A percentile compares a stretch with the other conserved stretches of the same genome.
phyloP scores from a whole-genome alignment of 148 eudicot species.

The Rhododendron williamsianum region DNA sequence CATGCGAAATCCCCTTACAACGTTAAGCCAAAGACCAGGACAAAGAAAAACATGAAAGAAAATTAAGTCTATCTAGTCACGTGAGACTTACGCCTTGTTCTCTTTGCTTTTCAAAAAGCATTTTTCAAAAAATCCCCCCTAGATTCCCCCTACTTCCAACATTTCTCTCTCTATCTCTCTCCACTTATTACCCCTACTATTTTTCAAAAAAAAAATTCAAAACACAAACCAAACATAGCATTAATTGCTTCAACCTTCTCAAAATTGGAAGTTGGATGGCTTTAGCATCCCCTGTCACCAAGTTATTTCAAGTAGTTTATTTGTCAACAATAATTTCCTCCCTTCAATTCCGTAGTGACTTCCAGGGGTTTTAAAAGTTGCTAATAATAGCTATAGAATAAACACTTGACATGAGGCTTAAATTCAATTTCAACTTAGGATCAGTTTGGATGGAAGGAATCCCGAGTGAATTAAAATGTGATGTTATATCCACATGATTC shows the following conservation, averaged over 20 bases:
- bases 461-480: background rate
- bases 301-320: background rate
- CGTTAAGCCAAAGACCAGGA: background rate
- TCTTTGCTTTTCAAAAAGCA: too few species aligned
- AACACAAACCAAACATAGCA: too few species aligned
- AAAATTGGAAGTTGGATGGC: background rate
- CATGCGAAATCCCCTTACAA: background rate
- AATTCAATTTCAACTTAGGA: background rate
- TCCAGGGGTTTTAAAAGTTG: background rate
- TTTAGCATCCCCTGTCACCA: background rate
- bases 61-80: background rate
- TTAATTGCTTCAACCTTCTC: conserved; percentile 3
- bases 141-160: too few species aligned
- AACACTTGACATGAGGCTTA: background rate
- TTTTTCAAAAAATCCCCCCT: too few species aligned
- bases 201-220: too few species aligned
- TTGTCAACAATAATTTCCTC: background rate
- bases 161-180: too few species aligned
- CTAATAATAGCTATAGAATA: background rate
- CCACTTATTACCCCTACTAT: too few species aligned
- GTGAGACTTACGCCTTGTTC: too few species aligned
- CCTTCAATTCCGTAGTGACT: background rate
- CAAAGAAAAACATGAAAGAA: background rate
- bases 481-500: background rate
- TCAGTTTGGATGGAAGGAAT: background rate